Base-by-base conservation (phyloP, 306 rosid species). In the Albizia julibrissin region DNA sequence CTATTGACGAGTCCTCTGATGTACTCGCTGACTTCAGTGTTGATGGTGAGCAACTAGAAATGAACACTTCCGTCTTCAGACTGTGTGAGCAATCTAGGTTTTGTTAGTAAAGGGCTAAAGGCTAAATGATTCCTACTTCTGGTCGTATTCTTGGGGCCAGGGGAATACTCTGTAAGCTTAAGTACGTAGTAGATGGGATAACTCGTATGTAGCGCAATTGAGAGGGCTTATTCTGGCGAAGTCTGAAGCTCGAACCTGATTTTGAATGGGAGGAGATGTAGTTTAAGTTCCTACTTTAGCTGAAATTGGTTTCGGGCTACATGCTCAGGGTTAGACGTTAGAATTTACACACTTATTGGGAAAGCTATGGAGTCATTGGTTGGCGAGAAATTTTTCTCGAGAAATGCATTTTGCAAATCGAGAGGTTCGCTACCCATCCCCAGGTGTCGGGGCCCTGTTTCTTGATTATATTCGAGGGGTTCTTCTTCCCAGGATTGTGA, bases 1-100 rank as follows among this genome's bases (percentile, higher is more conserved):
- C 99, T 19, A 87, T 95, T 80, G 87, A 89, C 46, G 97, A 93
- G 68, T 86, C 92, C 77, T 77, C 91, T 16, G 90, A 91, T 22
- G 84, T 84, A 6, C 95, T 95, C 69, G 99, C 99, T 10, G 86
- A 54, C 62, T 95, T 95, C 88, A 79, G 85, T 86, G 27, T 83
- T 42, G 13, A 76, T 82, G 97, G 94, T 91, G 81, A 74, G 39
- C 3, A 76, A 74, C 27, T 56, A n/a, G 47, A 18, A 42, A 10
- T 40, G 54, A 24, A n/a, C 29, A 27, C 34, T 22, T 58, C 5
- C 47, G 1, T 43, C 61, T 70, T 37, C 14, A 59, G 13, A n/a
- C 21, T 9, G 62, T 67, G 8, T 10, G 37, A 22, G 54, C 61
- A 75, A 4, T 64, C 50, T 18, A 43, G 49, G 61, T 10, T 15